phyloP scores from a whole-genome alignment of 768 basidiomycete species.

The Cystobasidium onofrii region DNA sequence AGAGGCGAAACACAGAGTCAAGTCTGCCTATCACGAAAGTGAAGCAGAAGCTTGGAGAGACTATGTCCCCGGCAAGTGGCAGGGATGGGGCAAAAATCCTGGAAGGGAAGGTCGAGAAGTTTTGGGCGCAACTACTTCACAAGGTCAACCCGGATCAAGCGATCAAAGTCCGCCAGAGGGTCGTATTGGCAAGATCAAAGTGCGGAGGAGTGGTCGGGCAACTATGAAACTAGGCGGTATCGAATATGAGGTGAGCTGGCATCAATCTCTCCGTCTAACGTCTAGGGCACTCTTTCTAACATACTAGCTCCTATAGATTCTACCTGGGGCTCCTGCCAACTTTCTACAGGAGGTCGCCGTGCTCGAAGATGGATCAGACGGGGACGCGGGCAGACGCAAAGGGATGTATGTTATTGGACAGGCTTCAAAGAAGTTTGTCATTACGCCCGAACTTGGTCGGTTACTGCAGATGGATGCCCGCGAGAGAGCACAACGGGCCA shows the following conservation, averaged over 20 bases:
- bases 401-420: constrained; percentile 41
- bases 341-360: constrained; percentile 43
- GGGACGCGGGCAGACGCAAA: not conserved
- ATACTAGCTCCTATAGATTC: constrained; percentile 26
- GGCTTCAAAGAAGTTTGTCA: constrained; percentile 41
- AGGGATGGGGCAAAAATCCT: constrained; percentile 33
- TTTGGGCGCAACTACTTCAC: not conserved
- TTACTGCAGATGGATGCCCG: constrained; percentile 28
- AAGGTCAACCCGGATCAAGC: not conserved
- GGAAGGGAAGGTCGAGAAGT: constrained; percentile 30
- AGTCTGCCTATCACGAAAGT: constrained; percentile 16
- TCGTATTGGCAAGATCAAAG: constrained; percentile 39
- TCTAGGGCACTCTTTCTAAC: not conserved
- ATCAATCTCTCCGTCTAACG: not conserved
- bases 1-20: constrained; percentile 18
- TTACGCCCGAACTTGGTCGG: constrained; percentile 40
- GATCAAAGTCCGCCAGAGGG: constrained; percentile 25
- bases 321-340: constrained; percentile 40
- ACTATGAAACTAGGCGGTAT: constrained; percentile 37
- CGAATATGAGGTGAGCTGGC: constrained; percentile 35
- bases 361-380: constrained; percentile 19
- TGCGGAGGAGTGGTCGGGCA: constrained; percentile 39
- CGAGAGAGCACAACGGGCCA: constrained; percentile 1
- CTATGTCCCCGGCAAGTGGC: constrained; percentile 33
- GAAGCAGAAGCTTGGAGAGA: constrained; percentile 24